Base-by-base conservation (phyloP, 345 rosid genomes). In the Toxicodendron radicans region DNA sequence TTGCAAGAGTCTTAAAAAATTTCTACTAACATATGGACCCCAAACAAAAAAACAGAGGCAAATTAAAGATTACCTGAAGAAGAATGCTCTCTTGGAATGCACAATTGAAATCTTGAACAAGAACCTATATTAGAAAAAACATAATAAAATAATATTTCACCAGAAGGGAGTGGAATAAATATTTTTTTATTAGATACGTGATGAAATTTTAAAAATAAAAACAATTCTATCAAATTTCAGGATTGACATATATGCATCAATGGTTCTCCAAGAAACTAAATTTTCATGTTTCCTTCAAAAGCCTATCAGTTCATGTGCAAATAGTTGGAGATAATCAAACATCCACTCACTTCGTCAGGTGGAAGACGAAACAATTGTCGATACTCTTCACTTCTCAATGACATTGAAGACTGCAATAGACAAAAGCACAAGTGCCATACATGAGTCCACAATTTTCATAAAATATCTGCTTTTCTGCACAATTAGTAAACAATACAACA, bases 81-180 rank as follows among this genome's bases (percentile, higher is more conserved):
- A 95, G 97, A 77, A 95, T 88, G 86, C 88, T 91, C 85, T 92
- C 99, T 70, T 95, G 99, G 78, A 78, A 90, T 73, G 99, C 99
- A 88, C 99, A 95, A 79, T 95, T 95, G 76, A 95, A 95, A 86
- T 95, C 99, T 81, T 86, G 92, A 78, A 95, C 81, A 74, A 95
- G 92, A 57, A 87, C 88, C 99, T 95, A 71, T 4, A 67, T 41
- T 66, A 27, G 60, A 52, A 49, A 75, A 45, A 46, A 53, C 33
- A n/a, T 21, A 54, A 11, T 62, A 76, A 57, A 70, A 60, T 60
- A 58, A 68, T 51, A 51, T 14, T 13, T 13, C 17, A 27, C 6
- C 7, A 38, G 43, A 38, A 38, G 64, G 41, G 41, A 59, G 20
- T 27, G 13, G 66, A n/a, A 46, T 17, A 5, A 20, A 63, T 38